Conservation (phyloP, 495 filamentous ascomycete species). For the Hypoxylon intermedium region DNA sequence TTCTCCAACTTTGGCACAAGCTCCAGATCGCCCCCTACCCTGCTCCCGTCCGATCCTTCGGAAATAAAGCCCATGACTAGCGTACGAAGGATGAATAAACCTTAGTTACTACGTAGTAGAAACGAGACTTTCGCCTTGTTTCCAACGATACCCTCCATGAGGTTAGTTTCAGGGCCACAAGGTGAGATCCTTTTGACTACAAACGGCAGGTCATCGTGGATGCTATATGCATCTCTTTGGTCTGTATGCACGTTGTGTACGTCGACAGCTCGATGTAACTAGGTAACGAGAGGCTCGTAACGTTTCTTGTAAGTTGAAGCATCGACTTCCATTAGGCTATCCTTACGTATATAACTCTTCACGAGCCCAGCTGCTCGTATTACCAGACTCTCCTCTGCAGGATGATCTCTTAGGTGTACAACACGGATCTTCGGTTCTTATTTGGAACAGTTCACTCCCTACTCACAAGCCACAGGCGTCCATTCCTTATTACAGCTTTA, state of each 20-base stretch:
- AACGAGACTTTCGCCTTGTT: conserved; percentile 22
- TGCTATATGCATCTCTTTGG: conserved; percentile 7
- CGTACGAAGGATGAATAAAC: conserved; percentile 23
- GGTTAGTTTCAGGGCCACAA: conserved; percentile 29
- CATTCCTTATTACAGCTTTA: conserved; percentile 36
- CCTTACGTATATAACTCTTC: conserved; percentile 34
- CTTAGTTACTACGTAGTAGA: conserved; percentile 21
- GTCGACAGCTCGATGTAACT: conserved; percentile 27
- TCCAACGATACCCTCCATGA: conserved; percentile 15
- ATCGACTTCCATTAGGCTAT: conserved; percentile 23
- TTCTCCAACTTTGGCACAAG: conserved; percentile 33
- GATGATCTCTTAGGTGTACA: conserved; percentile 16
- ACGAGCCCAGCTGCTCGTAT: conserved; percentile 19
- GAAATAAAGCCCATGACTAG: conserved; percentile 38
- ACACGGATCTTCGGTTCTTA: conserved; percentile 30
- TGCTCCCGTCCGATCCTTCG: conserved; percentile 30
- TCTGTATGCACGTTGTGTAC: too few relatives aligned
- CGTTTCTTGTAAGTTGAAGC: conserved; percentile 38
- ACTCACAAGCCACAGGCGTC: conserved; percentile 31
- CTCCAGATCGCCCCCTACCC: conserved; percentile 19
- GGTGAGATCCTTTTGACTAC: conserved; percentile 23
- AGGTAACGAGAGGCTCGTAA: conserved; percentile 34
- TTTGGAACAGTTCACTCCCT: conserved; percentile 32
- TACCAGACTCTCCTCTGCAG: conserved; percentile 14
- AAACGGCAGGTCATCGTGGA: conserved; percentile 30